Evolutionary conservation across 164 flowering plant species (phyloP).

Genomic region (Paratinospora sagittata): DNA sequence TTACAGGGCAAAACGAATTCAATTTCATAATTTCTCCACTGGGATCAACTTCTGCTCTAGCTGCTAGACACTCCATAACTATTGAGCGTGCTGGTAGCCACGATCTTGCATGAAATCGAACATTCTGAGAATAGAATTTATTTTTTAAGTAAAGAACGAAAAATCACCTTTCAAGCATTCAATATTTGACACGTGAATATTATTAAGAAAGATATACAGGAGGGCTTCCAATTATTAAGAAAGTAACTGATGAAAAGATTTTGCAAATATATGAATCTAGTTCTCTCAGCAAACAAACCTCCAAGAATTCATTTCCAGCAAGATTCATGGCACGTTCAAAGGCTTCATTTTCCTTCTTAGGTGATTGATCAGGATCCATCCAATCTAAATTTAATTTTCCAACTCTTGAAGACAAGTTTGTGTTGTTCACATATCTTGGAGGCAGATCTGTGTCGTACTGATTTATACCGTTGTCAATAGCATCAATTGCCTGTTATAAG

Average conservation of each 20-base stretch:
- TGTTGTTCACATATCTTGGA: slow-evolving; percentile 76
- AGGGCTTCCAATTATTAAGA: too few relatives aligned
- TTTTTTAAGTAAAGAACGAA: background rate
- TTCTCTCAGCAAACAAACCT: slow-evolving; percentile 34
- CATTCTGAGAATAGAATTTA: slow-evolving; percentile 37
- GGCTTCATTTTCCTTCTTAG: slow-evolving; percentile 83
- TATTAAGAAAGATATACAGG: background rate
- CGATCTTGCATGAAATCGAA: slow-evolving; percentile 59
- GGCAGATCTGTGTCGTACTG: slow-evolving; percentile 75
- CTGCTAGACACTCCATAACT: slow-evolving; percentile 58
- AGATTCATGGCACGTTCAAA: slow-evolving; percentile 75
- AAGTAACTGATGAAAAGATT: too few relatives aligned
- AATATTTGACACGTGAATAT: background rate
- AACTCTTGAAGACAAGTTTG: slow-evolving; percentile 77
- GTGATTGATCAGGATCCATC: slow-evolving; percentile 84
- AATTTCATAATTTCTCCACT: slow-evolving; percentile 86
- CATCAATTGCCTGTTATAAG: slow-evolving; percentile 76
- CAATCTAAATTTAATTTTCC: slow-evolving; percentile 81
- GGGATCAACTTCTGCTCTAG: slow-evolving; percentile 58
- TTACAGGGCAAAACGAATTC: slow-evolving; percentile 79
- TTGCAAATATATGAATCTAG: background rate
- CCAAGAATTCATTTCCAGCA: slow-evolving; percentile 79
- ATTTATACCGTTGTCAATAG: slow-evolving; percentile 86
- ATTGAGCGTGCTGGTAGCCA: slow-evolving; percentile 92
- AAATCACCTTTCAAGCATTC: background rate